phyloP scores from a whole-genome alignment of 495 filamentous ascomycete species.

The Penicillium nucicola region DNA sequence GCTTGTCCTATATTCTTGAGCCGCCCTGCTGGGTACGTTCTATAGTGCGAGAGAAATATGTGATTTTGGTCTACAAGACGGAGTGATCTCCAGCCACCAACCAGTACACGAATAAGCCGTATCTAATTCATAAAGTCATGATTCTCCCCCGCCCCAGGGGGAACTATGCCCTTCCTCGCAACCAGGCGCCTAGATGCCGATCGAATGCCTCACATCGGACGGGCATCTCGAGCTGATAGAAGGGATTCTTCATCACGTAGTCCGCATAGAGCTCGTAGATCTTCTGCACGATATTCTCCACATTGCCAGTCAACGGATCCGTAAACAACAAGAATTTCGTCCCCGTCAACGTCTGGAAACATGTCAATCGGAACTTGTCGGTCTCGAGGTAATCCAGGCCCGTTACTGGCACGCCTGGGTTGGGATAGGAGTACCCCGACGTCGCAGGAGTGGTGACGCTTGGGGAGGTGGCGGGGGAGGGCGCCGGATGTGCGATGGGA shows the following conservation, averaged over 20 bases:
- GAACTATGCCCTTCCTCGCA: conserved; percentile 37
- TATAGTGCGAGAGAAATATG: conserved; percentile 17
- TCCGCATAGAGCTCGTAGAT: conserved; percentile 96
- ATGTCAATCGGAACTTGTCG: conserved; percentile 87
- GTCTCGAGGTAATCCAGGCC: conserved; percentile 91
- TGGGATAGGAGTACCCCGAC: conserved; percentile 39
- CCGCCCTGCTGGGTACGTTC: conserved; percentile 6
- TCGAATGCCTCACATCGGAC: conserved; percentile 94
- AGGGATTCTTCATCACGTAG: conserved; percentile 99
- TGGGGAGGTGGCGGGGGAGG: conserved; percentile 26
- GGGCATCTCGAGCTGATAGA: conserved; percentile 97
- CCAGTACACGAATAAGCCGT: conserved; percentile 13
- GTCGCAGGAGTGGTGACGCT: conserved; percentile 22
- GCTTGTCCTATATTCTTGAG: conserved; percentile 28
- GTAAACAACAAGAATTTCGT: conserved; percentile 96
- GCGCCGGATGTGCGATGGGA: conserved; percentile 29
- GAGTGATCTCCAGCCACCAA: conserved; percentile 1
- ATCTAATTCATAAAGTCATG: conserved; percentile 30
- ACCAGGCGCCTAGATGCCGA: conserved; percentile 61
- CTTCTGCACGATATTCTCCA: conserved; percentile 73
- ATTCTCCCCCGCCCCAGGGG: conserved; percentile 3
- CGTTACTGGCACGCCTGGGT: conserved; percentile 46
- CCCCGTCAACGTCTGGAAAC: conserved; percentile 91
- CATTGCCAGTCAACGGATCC: conserved; percentile 83
- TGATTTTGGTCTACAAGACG: conserved; percentile 23